A percentile compares a stretch with the other conserved stretches of the same genome.
These are phyloP conservation scores for Nyssa sinensis DNA, from an alignment of 148 eudicot genomes.

Conservation along the genomic window DNA sequence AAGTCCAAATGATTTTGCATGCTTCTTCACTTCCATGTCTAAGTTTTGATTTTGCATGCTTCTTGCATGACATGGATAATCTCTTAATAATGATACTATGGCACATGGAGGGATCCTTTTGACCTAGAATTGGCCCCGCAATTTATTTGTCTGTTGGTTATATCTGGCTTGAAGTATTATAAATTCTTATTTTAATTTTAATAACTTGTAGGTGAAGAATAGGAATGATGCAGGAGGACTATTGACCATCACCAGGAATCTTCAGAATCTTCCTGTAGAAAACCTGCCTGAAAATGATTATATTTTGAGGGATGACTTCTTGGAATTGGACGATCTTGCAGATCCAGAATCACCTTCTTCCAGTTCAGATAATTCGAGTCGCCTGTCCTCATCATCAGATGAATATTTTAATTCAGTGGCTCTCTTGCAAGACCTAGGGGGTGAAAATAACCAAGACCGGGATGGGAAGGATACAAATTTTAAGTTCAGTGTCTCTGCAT, in stretches of 20 bases:
- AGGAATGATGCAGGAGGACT: slow-evolving; percentile 10
- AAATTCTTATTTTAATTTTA: background rate
- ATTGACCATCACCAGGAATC: slow-evolving; percentile 6
- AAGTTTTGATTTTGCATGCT: background rate
- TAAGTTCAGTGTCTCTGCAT: slow-evolving; percentile 26
- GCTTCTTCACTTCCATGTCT: background rate
- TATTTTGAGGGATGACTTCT: slow-evolving; percentile 39
- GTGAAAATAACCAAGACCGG: slow-evolving; percentile 10
- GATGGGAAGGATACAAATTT: slow-evolving; percentile 23
- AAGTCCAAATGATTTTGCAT: background rate
- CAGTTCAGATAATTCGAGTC: slow-evolving; percentile 48
- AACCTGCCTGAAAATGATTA: slow-evolving; percentile 13
- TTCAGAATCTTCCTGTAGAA: background rate
- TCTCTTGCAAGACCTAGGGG: slow-evolving; percentile 38
- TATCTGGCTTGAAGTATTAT: background rate
- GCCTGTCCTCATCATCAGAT: slow-evolving; percentile 42
- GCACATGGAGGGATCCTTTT: background rate
- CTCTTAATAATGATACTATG: background rate
- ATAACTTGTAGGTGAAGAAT: slow-evolving; percentile 20
- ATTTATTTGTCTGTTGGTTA: background rate
- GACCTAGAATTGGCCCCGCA: background rate
- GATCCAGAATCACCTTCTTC: too few relatives aligned
- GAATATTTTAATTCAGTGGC: slow-evolving; percentile 42
- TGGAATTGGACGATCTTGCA: slow-evolving; percentile 66
- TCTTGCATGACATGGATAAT: background rate